Evolutionary conservation across 768 basidiomycete genomes (phyloP), one percentile per base, ranked within the genome.

Genomic region (Rickenella mellea): DNA sequence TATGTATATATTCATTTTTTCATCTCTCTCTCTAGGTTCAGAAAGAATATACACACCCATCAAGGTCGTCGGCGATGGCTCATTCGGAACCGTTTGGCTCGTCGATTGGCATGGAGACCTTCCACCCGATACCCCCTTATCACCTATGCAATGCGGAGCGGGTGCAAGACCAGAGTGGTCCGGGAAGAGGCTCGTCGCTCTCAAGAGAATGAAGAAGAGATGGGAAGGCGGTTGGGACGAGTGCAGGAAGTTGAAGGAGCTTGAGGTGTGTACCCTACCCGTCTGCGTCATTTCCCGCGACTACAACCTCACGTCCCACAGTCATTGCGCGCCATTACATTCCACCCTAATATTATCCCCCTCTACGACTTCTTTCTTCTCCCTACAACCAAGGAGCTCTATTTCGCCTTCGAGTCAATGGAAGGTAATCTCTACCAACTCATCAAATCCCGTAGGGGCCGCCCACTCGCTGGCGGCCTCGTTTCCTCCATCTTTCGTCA

Each of bases 371-470:
- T 90, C 56, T 99, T 98, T 69, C 86, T 99, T 51, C 79, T 92
- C n/a, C 96, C 96, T 4, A 77, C 81, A 51, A 76, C 89, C 47
- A 90, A 89, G 62, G 93, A 99, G 63, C 87, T 99, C 53, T 96
- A 98, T 63, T 98, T 98, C 57, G 94, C 98, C 36, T 99, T 99
- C 64, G 96, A 99, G 65, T 93, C 92, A 55, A 98, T 99, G 96
- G 96, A 99, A 63, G 96, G 96, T 56, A 98, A 99, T 64, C 78
- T 99, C 37, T 99, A 94, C 65, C 96, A 99, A 61, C 86, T 99
- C 67, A 94, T 97, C 65, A 97, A 94, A 67, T 80, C 92, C 36
- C 83, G 96, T 47, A 90, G 89, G 65, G 92, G 93, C 46, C 81
- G 93, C 48, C 80, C 91, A 5, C 79, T 99, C 47, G 94, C 96